Percentiles rank a stretch among this genome's conserved stretches.
These are phyloP conservation scores for Evansstolkia leycettana DNA, from an alignment of 495 filamentous ascomycete species.

Conservation along the genomic window DNA sequence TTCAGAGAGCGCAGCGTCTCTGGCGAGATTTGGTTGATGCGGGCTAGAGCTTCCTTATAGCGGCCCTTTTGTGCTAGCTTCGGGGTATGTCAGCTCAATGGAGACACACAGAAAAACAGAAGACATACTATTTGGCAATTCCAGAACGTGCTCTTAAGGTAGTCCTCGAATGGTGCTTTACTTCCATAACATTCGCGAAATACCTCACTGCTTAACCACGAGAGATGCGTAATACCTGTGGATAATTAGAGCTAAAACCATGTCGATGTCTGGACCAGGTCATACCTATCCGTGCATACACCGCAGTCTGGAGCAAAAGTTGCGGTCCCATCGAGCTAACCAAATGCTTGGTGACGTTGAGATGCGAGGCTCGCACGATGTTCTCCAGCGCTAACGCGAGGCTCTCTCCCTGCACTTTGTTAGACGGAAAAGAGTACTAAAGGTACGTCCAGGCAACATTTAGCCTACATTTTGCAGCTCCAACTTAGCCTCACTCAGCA, in stretches of 20 bases:
- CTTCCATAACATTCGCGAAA: constrained; percentile 62
- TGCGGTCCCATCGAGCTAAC: constrained; percentile 60
- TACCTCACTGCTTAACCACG: constrained; percentile 57
- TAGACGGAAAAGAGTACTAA: background rate
- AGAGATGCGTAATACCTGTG: constrained; percentile 45
- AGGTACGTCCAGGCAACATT: no score
- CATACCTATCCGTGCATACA: constrained; percentile 69
- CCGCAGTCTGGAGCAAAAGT: constrained; percentile 53
- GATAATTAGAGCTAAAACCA: constrained; percentile 10
- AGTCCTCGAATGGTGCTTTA: constrained; percentile 61
- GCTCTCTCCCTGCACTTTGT: constrained; percentile 56
- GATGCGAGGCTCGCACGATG: constrained; percentile 67
- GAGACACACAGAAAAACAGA: background rate
- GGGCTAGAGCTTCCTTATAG: constrained; percentile 56
- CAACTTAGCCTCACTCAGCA: constrained; percentile 79
- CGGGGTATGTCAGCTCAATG: background rate
- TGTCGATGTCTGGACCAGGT: background rate
- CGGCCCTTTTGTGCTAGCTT: constrained; percentile 51
- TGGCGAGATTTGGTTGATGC: constrained; percentile 52
- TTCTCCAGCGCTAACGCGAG: constrained; percentile 64
- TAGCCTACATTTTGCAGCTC: constrained; percentile 46
- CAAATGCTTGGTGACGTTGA: constrained; percentile 67
- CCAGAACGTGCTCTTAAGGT: constrained; percentile 53
- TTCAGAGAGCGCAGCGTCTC: constrained; percentile 64
- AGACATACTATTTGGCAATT: constrained; percentile 40